Conservation (phyloP, 495 filamentous ascomycete genomes). For the Trichoderma asperelloides region DNA sequence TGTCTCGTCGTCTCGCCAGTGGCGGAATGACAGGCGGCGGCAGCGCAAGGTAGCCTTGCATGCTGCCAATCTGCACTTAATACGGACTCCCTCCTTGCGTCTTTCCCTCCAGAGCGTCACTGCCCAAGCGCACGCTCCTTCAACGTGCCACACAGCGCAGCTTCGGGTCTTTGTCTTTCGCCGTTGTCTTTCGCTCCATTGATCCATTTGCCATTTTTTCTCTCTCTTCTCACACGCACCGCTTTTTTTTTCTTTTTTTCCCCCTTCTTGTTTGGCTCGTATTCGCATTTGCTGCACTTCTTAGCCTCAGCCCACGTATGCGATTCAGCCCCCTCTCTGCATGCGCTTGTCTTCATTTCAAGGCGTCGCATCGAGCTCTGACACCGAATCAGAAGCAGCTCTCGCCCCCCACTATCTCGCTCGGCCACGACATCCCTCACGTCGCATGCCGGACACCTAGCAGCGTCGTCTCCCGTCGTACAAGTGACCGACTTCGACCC, state of each 20-base stretch:
- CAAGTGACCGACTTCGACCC: conserved; percentile 41
- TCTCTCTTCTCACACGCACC: not conserved
- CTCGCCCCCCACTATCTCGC: conserved; percentile 13
- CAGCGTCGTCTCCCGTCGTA: conserved; percentile 72
- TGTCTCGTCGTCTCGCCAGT: not conserved
- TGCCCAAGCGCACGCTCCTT: not conserved
- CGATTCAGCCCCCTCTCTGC: conserved; percentile 8
- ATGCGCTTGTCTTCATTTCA: conserved; percentile 3
- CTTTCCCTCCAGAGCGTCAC: not conserved
- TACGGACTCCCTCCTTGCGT: not conserved
- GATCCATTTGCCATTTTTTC: not conserved
- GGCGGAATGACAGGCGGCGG: not conserved
- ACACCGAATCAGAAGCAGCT: conserved; percentile 15
- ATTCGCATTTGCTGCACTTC: not conserved
- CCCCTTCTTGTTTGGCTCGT: not conserved
- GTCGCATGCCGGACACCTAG: conserved; percentile 65
- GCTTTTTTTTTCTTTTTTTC: not conserved
- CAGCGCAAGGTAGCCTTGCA: not conserved
- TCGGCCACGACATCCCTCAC: conserved; percentile 31
- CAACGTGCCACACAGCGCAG: not conserved
- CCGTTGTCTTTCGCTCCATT: not conserved
- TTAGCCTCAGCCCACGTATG: not conserved
- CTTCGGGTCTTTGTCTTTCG: not conserved
- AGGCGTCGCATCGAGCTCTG: conserved; percentile 10
- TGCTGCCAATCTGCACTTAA: conserved; percentile 1